Percentiles rank a stretch among this genome's conserved stretches.
Conservation (phyloP, 768 basidiomycete genomes). For the Suillus brevipes region DNA sequence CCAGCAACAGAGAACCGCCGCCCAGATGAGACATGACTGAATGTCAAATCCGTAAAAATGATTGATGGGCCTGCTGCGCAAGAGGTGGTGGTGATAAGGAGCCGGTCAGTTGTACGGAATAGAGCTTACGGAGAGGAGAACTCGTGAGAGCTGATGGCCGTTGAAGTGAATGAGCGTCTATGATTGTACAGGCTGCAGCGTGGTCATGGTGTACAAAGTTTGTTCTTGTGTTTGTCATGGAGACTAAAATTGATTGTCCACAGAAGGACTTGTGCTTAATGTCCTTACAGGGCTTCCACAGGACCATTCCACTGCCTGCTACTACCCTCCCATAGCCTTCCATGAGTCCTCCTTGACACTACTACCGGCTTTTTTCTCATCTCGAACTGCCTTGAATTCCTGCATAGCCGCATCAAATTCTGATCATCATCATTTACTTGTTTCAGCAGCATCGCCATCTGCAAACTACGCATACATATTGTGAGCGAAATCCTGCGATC, state of each 20-base stretch:
- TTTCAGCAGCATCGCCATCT: neutral
- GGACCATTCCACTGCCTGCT: neutral
- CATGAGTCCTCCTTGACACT: slow-evolving; percentile 2
- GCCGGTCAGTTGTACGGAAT: neutral
- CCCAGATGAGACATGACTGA: slow-evolving; percentile 20
- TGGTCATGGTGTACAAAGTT: neutral
- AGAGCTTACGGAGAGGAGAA: neutral
- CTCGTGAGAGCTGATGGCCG: neutral
- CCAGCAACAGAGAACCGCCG: slow-evolving; percentile 82
- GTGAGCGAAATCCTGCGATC: neutral
- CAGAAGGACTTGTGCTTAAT: neutral
- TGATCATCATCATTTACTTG: slow-evolving; percentile 7
- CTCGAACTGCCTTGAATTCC: neutral
- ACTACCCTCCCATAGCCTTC: neutral
- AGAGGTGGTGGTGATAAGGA: neutral
- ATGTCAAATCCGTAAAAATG: neutral
- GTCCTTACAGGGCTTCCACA: neutral
- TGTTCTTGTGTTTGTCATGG: slow-evolving; percentile 20
- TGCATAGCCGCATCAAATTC: neutral
- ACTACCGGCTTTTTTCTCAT: neutral
- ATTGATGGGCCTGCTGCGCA: slow-evolving; percentile 5
- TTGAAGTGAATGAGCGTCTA: neutral
- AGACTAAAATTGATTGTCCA: slow-evolving; percentile 10
- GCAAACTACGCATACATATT: slow-evolving; percentile 3
- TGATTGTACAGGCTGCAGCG: neutral